Base-by-base conservation (phyloP, 495 filamentous ascomycete species). In the Aspergillus sparsus region DNA sequence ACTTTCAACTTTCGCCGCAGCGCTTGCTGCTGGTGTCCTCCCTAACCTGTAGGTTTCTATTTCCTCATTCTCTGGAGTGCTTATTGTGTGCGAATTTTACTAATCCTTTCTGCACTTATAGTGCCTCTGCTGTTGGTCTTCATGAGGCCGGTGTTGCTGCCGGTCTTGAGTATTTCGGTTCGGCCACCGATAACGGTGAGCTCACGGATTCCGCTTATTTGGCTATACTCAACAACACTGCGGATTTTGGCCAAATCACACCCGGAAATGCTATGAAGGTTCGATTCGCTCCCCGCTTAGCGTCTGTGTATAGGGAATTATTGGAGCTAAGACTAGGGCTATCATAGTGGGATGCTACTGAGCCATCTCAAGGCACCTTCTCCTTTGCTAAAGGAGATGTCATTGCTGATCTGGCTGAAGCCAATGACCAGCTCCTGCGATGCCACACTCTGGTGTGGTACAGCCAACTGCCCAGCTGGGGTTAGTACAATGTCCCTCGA, bases 191-290 rank as follows among this genome's bases (percentile, higher is more conserved):
- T 53, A 85, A 87, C 57, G 62, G 66, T 7, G 79, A 80, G 64
- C 67, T 82, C 54, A 78, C 66, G 16, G 82, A 88, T 68, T 57
- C 73, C 9, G 42, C 68, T 12, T 89, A 88, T 61, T 55, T 75
- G 12, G 61, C 67, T 7, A 66, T 71, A 27, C 64, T 80, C 37
- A 76, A 66, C 62, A 77, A 85, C 67, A 80, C 71, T 36, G 68
- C 68, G 18, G 83, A 87, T 64, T 85, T 86, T 58, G 84, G 85
- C 33, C 77, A 81, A 63, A 72, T 85, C 50, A 85, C 83, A 0
- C 83, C 83, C 0, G 83, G 78, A 31, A 88, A 88, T 65, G 76
- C 80, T 12, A 77, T 81, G 71, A 87, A 86, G 74, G 72, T 71
- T 18, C 15, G 60, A 15, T 18, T 7, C 6, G 41, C 34, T 58